Evolutionary conservation across 768 basidiomycete genomes (phyloP), one percentile per base, ranked within the genome.

Genomic region (Tulasnella sp.): DNA sequence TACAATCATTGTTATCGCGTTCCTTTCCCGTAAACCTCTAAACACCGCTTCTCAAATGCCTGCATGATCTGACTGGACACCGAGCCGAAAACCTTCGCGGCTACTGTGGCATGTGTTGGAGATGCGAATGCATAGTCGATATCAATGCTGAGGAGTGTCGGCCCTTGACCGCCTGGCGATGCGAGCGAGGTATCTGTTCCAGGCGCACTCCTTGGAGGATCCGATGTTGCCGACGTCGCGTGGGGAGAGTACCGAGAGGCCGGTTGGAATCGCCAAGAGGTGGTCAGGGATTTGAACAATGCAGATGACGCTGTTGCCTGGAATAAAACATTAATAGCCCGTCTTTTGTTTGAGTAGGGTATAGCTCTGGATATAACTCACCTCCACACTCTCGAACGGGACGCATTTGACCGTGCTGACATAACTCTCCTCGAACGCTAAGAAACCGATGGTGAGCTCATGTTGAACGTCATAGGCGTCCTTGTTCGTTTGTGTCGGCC

Each of bases 31-130:
- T 92, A 93, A 4, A 95, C 74, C 52, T 78, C 73, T 58, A 76
- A 47, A 70, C 91, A 95, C 26, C 93, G 79, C 64, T 85, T 77
- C 73, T 97, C 93, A 66, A 99, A 99, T 1, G 94, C 93, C 55
- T 84, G 74, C 23, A 97, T 84, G 91, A 96, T 97, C 72, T 85
- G 77, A 65, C 80, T 81, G 2, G 88, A 88, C 3, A 96, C 84
- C 68, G 87, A 83, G 8, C 86, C 86, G 68, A 97, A 89, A 69
- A 97, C 92, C 2, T 83, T 74, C 21, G 84, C 78, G 3, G 89
- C 88, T n/a, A 94, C 77, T 3, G 82, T 78, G 2, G 89, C 86
- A 68, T 97, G 85, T 29, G 94, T 65, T 0, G 92, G 93, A 67
- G 83, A 93, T 48, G 86, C 79, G 69, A 98, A 98, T 24, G 86